Evolutionary conservation across 2,329 filamentous ascomycete species (phyloP).

Genomic region (Didymella sp.): DNA sequence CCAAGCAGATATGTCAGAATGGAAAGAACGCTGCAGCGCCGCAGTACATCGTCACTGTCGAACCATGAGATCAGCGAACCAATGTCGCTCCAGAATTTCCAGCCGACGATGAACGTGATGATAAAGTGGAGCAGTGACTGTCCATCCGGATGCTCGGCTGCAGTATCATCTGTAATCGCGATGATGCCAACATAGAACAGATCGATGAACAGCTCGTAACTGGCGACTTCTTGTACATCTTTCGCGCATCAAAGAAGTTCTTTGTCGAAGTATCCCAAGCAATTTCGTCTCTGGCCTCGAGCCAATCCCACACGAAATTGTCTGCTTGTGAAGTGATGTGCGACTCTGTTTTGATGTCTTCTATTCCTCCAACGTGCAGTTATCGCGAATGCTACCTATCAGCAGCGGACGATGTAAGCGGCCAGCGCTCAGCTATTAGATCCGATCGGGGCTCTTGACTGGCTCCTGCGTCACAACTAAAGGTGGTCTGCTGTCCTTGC

Average conservation of each 20-base stretch:
- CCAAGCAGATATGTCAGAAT: conserved; percentile 67
- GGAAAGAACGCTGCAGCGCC: conserved; percentile 66
- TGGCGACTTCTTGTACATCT: conserved; percentile 65
- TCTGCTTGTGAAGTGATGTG: conserved; percentile 48
- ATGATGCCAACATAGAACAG: conserved; percentile 70
- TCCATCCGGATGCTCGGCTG: conserved; percentile 63
- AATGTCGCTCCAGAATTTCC: conserved; percentile 70
- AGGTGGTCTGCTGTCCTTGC: conserved; percentile 53
- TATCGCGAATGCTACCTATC: conserved; percentile 36
- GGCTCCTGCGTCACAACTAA: conserved; percentile 57
- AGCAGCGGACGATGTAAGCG: conserved; percentile 23
- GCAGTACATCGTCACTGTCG: conserved; percentile 66
- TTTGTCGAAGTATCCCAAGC: conserved; percentile 65
- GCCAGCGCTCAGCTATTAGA: conserved; percentile 54
- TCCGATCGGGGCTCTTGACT: conserved; percentile 50
- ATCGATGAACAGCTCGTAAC: conserved; percentile 70
- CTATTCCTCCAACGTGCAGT: conserved; percentile 43
- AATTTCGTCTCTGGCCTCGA: background rate
- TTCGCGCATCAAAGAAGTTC: conserved; percentile 68
- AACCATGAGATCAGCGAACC: conserved; percentile 66
- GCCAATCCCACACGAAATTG: conserved; percentile 52
- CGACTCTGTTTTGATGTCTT: conserved; percentile 40
- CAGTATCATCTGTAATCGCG: conserved; percentile 67
- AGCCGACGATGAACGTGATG: conserved; percentile 68
- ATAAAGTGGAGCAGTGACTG: conserved; percentile 65